Base-by-base conservation (phyloP, 2,329 filamentous ascomycete genomes). In the Diaporthe sp. region DNA sequence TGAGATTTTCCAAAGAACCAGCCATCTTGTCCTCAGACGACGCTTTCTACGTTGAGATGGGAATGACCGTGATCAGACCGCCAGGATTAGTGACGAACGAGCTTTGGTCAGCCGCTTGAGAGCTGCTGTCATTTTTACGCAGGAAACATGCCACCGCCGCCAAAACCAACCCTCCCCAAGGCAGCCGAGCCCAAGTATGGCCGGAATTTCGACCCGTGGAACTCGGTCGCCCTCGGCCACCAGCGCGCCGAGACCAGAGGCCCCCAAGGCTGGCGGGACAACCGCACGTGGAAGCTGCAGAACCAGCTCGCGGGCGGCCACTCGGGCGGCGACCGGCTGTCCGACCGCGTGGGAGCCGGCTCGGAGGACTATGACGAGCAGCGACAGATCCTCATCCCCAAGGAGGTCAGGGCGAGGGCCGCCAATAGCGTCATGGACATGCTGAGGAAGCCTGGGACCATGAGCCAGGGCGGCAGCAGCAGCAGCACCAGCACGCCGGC, bases 181-280 rank as follows among this genome's bases (percentile, higher is more conserved):
- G 83, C 84, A 44, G 85, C 86, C 28, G 81, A 86, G 67, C 87
- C 89, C 31, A 82, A 80, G 49, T 82, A 85, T 80, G 83, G 84
- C 37, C 84, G 84, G 49, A 81, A 81, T 76, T 94, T 93, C 80
- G 92, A 94, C 82, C 88, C 91, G 7, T 94, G 92, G 92, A 95
- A 95, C 84, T 92, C 92, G 20, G 91, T 92, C 17, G 92, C 93
- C 8, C 92, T 93, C 0, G 94, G 94, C 61, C 95, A 98, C 82
- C 95, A 98, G 84, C 89, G 92, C 55, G 91, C 94, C 57, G 94
- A 96, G 76, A 92, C 91, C 76, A 88, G 93, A 1, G 90, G 90
- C 2, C 89, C 90, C 34, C 79, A 92, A 86, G 78, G 90, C 81
- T 97, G 95, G 95, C 92, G 94, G 34, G 88, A 92, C 70, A 93